Evolutionary conservation across 1,284 basidiomycete species (phyloP), one percentile per base, ranked within the genome.

Genomic region (Tylopilus sp.): DNA sequence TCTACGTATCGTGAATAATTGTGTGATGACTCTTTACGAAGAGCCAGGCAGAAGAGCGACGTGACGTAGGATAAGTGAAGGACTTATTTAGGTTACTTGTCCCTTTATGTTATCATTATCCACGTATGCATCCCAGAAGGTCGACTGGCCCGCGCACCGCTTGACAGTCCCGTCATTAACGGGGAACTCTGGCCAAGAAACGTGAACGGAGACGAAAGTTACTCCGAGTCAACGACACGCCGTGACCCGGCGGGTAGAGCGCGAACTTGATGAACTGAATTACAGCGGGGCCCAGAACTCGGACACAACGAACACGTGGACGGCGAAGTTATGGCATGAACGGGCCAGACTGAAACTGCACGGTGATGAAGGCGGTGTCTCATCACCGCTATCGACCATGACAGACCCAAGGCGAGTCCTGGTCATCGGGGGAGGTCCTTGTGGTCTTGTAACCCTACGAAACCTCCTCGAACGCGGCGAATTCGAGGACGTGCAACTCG

Each of bases 381-480:
- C 24, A n/a, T 15, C 26, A 40, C 26, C 39, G 17, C 39, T 24
- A 24, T n/a, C 17, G 26, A 59, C 29, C 0, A 56, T 61, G 64
- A 22, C 26, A 31, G 26, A 33, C 59, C 67, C 42, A 60, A 67
- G 47, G 43, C 66, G 71, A 2, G 58, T 77, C 25, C 65, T 79
- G 6, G 61, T 79, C 46, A 66, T 79, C 10, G 76, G 77, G 24
- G 76, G 71, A 4, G 78, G 79, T 4, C 69, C 75, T n/a, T 64
- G 70, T 53, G 76, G 77, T 1, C 71, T 80, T 5, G 75, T 78
- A 7, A 65, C 74, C 17, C 69, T 77, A 25, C 72, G 76, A 15
- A 79, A 80, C 56, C 64, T 76, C n/a, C 46, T 67, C 14, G 65
- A 70, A 31, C 67, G 66, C 3, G 74, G 73, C 11, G 45, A 65